Percentiles rank a stretch among this genome's conserved stretches.
These are phyloP conservation scores for Ustulina deusta DNA, from an alignment of 2,329 filamentous ascomycete genomes.

Conservation along the genomic window DNA sequence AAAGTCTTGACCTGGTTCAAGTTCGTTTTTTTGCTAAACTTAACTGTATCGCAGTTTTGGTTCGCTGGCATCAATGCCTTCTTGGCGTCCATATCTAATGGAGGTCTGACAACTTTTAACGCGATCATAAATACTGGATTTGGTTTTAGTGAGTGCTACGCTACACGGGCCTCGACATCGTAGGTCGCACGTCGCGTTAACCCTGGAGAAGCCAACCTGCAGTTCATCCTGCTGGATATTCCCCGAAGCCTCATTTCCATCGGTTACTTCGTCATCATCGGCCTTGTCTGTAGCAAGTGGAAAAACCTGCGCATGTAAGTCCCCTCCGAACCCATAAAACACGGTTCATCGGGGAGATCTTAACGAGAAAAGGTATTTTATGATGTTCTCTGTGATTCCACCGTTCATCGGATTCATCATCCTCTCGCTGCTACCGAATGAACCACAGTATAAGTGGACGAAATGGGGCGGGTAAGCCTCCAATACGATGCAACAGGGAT, in stretches of 20 bases:
- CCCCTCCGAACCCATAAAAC: background rate
- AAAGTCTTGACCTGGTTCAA: background rate
- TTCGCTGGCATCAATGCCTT: slow-evolving; percentile 55
- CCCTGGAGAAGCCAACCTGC: slow-evolving; percentile 49
- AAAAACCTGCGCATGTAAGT: slow-evolving; percentile 53
- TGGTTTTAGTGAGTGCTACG: slow-evolving; percentile 51
- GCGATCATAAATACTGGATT: slow-evolving; percentile 53
- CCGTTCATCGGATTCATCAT: slow-evolving; percentile 54
- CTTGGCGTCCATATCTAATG: slow-evolving; percentile 53
- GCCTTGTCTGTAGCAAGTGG: slow-evolving; percentile 50
- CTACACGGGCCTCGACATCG: background rate
- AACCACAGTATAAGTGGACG: slow-evolving; percentile 52
- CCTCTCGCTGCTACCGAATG: slow-evolving; percentile 53
- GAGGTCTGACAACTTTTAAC: slow-evolving; percentile 53
- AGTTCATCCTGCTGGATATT: slow-evolving; percentile 54
- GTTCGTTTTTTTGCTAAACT: background rate
- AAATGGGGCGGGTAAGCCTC: slow-evolving; percentile 53
- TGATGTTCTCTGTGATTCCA: slow-evolving; percentile 53
- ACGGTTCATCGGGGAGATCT: no score
- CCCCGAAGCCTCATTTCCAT: slow-evolving; percentile 52
- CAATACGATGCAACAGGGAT: background rate
- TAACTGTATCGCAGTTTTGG: slow-evolving; percentile 49
- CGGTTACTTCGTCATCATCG: slow-evolving; percentile 53
- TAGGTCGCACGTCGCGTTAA: background rate
- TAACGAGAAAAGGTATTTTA: slow-evolving; percentile 50